Base-by-base conservation (phyloP, 2,329 filamentous ascomycete genomes). In the Neonectria ditissima region DNA sequence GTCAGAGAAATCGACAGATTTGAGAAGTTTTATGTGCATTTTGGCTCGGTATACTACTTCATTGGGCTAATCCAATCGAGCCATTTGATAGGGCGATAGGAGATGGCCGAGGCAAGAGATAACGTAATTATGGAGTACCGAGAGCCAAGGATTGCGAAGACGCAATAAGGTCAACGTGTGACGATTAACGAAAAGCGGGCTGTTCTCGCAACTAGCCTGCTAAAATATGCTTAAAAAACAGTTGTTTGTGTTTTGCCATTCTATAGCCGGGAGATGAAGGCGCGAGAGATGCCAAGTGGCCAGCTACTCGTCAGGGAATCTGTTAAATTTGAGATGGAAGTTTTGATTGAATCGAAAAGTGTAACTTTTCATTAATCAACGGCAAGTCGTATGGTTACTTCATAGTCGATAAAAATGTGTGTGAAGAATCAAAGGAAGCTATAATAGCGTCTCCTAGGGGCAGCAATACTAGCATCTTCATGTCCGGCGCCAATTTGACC, bases 81-180 rank as follows among this genome's bases (percentile, higher is more conserved):
- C 47, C 47, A 50, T 50, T 50, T 32, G 47, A 50, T 50, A 50
- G 30, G 47, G 18, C 26, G 47, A 48, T 48, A 48, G 24, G 28
- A 11, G 9, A 34, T 18, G 28, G 28, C 26, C 28, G 47, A 32
- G 28, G 47, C 28, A 50, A 18, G 26, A 34, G 26, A 32, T 50
- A 32, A 32, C 28, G 47, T 30, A 20, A 32, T 50, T 41, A 41
- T 41, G 37, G 37, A 41, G 37, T 20, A 41, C 7, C n/a, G 5
- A 41, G 3, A 41, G 30, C 26, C 47, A 50, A 32, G 47, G 47
- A 20, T 50, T 7, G n/a, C 14, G 47, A 20, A 9, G 11, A 50
- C 47, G 47, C 47, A 50, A 50, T 50, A 13, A 6, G 10, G 10
- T 50, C 26, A 32, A 50, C 47, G 14, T 14, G 28, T 50, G 28